Conservation (phyloP, 371 early-diverging fungal species). For the Zychaea mexicana region DNA sequence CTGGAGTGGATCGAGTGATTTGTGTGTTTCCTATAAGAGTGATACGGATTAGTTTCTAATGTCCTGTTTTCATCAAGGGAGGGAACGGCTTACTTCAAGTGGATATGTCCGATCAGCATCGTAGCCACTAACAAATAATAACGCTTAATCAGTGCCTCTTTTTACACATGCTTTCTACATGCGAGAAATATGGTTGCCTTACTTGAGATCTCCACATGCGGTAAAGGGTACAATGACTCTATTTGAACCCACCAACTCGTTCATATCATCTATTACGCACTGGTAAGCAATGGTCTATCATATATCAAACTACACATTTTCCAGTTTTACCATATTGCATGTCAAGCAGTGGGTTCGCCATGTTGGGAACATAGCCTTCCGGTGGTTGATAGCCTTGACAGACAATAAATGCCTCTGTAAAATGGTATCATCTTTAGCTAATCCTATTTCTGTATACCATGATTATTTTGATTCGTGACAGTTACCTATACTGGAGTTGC, state of each 20-base stretch:
- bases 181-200: constrained; percentile 11
- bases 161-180: too few species aligned
- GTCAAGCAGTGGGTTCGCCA: constrained; percentile 88
- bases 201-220: constrained; percentile 90
- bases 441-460: too few species aligned
- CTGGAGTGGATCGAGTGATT: constrained; percentile 76
- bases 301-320: neutral
- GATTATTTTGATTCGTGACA: neutral
- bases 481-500: constrained; percentile 86
- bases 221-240: constrained; percentile 87
- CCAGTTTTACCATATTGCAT: constrained; percentile 58
- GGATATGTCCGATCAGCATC: constrained; percentile 85
- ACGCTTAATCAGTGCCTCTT: too few species aligned
- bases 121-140: constrained; percentile 59
- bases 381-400: constrained; percentile 91
- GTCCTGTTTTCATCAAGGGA: too few species aligned
- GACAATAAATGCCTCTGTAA: constrained; percentile 89
- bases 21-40: constrained; percentile 47
- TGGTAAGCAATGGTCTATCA: neutral
- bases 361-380: constrained; percentile 80
- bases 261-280: constrained; percentile 42
- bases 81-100: constrained; percentile 58
- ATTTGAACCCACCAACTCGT: constrained; percentile 73
- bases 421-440: too few species aligned
- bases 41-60: too few species aligned